Percentiles rank a stretch among this genome's conserved stretches.
Conservation (phyloP, 1,284 basidiomycete genomes). For the Papiliotrema fonsecae region DNA sequence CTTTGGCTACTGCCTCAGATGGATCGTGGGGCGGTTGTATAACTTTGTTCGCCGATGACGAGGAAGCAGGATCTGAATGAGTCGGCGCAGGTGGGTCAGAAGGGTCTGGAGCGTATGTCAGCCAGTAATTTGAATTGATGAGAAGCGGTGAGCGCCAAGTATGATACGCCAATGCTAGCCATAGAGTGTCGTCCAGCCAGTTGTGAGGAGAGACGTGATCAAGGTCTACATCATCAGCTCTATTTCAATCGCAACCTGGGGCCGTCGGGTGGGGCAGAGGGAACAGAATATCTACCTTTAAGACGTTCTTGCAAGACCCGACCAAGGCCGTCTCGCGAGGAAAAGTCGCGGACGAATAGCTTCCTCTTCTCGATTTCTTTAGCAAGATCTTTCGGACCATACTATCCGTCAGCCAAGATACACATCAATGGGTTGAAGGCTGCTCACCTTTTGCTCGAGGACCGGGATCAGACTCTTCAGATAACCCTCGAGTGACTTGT, state of each 20-base stretch:
- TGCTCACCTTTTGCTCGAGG: constrained; percentile 63
- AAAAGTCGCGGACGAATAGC: constrained; percentile 68
- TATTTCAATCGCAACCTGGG: constrained; percentile 5
- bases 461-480: constrained; percentile 75
- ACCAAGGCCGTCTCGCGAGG: constrained; percentile 60
- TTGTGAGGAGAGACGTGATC: constrained; percentile 82
- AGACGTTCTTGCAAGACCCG: constrained; percentile 71
- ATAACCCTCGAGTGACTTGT: constrained; percentile 72
- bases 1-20: constrained; percentile 11
- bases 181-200: constrained; percentile 94
- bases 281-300: constrained; percentile 54
- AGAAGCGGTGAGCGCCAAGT: constrained; percentile 82
- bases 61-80: constrained; percentile 14
- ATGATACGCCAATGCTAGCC: constrained; percentile 85
- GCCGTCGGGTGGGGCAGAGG: not conserved
- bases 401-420: constrained; percentile 27
- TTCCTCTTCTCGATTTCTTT: constrained; percentile 59
- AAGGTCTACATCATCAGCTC: constrained; percentile 58
- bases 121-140: constrained; percentile 97
- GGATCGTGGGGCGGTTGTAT: constrained; percentile 23
- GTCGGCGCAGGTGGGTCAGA: constrained; percentile 45
- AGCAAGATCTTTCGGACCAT: constrained; percentile 56
- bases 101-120: constrained; percentile 63
- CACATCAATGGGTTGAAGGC: not conserved
- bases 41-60: constrained; percentile 2